These are phyloP conservation scores for Cucurbita moschata DNA, from an alignment of 306 rosid genomes.

Conservation along the genomic window DNA sequence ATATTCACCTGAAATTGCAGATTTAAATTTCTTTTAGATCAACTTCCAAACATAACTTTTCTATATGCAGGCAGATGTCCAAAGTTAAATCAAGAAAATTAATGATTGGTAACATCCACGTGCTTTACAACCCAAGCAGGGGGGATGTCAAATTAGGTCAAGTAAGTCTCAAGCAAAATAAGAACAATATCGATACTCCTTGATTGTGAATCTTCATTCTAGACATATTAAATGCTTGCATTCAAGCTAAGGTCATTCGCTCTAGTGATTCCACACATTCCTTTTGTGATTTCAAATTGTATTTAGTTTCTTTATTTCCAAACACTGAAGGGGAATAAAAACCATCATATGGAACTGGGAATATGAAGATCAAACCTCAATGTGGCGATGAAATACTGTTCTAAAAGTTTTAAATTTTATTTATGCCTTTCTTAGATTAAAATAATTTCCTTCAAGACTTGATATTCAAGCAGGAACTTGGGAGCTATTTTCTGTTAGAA, in stretches of 20 bases:
- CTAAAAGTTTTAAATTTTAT: too few relatives aligned
- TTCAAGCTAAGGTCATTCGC: background rate
- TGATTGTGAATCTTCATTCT: background rate
- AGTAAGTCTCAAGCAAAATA: slow-evolving; percentile 27
- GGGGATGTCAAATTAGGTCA: slow-evolving; percentile 87
- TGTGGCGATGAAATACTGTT: too few relatives aligned
- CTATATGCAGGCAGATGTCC: slow-evolving; percentile 63
- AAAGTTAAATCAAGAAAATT: slow-evolving; percentile 56
- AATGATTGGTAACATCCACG: slow-evolving; percentile 68
- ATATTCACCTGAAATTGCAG: background rate
- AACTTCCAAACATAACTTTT: slow-evolving; percentile 36
- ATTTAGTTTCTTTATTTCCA: background rate
- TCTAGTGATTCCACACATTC: background rate
- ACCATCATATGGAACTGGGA: background rate
- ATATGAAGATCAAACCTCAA: background rate
- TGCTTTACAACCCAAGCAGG: slow-evolving; percentile 68
- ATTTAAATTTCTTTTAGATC: background rate
- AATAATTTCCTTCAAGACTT: too few relatives aligned
- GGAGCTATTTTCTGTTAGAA: too few relatives aligned
- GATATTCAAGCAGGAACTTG: too few relatives aligned
- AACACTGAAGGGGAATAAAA: background rate
- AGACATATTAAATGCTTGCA: background rate
- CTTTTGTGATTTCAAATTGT: background rate
- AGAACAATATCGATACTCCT: background rate
- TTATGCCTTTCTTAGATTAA: too few relatives aligned